A percentile compares a stretch with the other conserved stretches of the same genome.
These are phyloP conservation scores for Colletotrichum acutatum DNA, from an alignment of 2,329 filamentous ascomycete genomes.

Conservation along the genomic window DNA sequence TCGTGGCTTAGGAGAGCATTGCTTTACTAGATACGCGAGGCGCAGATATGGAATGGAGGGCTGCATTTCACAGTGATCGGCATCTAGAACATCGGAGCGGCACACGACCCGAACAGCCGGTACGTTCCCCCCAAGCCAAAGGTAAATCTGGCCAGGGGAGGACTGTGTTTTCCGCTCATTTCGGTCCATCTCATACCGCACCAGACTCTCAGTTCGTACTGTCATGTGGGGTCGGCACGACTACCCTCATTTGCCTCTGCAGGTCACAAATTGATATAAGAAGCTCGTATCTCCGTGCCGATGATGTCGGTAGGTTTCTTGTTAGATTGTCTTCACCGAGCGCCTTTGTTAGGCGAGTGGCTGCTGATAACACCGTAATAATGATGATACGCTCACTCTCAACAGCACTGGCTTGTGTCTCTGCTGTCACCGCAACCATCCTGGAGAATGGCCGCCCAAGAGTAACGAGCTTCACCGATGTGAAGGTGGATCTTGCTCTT, in stretches of 20 bases:
- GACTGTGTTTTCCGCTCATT: constrained; percentile 15
- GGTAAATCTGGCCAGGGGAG: neutral
- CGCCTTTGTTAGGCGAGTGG: neutral
- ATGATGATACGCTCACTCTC: constrained; percentile 21
- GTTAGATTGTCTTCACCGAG: neutral
- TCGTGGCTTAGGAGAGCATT: neutral
- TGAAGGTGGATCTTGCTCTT: constrained; percentile 46
- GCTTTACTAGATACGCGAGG: neutral
- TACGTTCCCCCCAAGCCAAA: neutral
- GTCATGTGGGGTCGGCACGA: constrained; percentile 21
- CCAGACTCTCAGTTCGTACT: neutral
- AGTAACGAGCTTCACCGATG: constrained; percentile 53
- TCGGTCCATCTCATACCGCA: constrained; percentile 29
- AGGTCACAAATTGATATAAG: neutral
- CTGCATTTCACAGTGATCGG: neutral
- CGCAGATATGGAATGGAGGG: neutral
- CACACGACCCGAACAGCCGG: constrained; percentile 22
- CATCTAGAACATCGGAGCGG: neutral
- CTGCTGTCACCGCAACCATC: constrained; percentile 44
- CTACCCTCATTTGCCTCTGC: neutral
- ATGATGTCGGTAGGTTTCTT: neutral
- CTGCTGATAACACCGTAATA: neutral
- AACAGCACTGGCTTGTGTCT: constrained; percentile 38
- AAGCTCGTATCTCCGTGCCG: neutral
- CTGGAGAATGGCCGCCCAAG: constrained; percentile 55